These are phyloP conservation scores for Dryas drummondii DNA, from an alignment of 306 rosid genomes.

Conservation along the genomic window DNA sequence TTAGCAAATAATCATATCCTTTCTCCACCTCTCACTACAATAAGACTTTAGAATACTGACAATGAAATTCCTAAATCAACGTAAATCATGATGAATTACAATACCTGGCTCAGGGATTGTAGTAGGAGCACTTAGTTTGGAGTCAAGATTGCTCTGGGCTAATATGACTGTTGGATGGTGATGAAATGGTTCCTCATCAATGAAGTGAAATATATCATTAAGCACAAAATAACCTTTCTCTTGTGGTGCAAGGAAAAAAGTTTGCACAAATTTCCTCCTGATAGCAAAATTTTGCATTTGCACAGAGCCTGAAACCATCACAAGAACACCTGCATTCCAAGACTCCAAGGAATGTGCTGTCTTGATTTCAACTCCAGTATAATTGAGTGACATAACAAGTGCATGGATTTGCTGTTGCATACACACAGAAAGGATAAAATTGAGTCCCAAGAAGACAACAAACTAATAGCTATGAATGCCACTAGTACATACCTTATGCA, in stretches of 20 bases:
- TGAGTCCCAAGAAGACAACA: neutral
- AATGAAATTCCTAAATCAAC: neutral
- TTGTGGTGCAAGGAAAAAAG: slow-evolving; percentile 97
- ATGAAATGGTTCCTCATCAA: slow-evolving; percentile 73
- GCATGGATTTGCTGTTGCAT: slow-evolving; percentile 84
- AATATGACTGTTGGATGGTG: slow-evolving; percentile 74
- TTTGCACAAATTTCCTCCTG: slow-evolving; percentile 84
- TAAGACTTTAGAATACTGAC: neutral
- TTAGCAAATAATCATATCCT: neutral
- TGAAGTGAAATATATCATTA: slow-evolving; percentile 81
- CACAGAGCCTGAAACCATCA: slow-evolving; percentile 93
- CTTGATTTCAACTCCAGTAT: slow-evolving; percentile 85
- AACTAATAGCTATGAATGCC: neutral
- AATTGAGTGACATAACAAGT: slow-evolving; percentile 78
- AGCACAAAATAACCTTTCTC: slow-evolving; percentile 90
- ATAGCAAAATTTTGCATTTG: slow-evolving; percentile 60
- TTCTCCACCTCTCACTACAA: neutral
- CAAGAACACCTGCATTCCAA: slow-evolving; percentile 90
- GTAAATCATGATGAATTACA: slow-evolving; percentile 1
- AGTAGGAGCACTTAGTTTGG: slow-evolving; percentile 47
- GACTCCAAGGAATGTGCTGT: slow-evolving; percentile 83
- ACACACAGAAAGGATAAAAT: slow-evolving; percentile 19
- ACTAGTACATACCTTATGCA: neutral
- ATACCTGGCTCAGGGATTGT: slow-evolving; percentile 70
- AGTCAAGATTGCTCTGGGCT: slow-evolving; percentile 66